Evolutionary conservation across 1,284 basidiomycete species (phyloP), one percentile per base, ranked within the genome.

Genomic region (Porogramme epimiltina): DNA sequence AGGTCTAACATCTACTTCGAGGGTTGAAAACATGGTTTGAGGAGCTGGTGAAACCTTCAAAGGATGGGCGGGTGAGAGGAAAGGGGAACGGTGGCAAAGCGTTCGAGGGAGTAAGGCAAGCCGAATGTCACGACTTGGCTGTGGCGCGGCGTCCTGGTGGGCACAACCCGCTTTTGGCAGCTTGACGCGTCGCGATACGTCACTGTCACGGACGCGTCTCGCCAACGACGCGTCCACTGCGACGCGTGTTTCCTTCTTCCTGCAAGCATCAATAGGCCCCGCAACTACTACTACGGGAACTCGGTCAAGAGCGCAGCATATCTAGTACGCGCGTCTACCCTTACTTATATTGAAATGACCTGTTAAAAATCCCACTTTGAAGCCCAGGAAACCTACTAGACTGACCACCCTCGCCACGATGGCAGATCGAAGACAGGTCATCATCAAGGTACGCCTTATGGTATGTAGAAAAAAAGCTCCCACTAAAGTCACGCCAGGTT

Each of bases 1-100:
- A 25, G 92, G 92, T 55, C 82, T 72, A 52, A 94, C 75, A 59
- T 93, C 89, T 59, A 90, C 76, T 55, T 91, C 86, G 41, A 89
- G 73, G 13, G 80, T 75, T 33, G 86, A 81, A 58, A 81, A 80
- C 85, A 89, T 87, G 5, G 34, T 25, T 22, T n/a, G 34, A 19
- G 16, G 26, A n/a, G n/a, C n/a, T n/a, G n/a, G n/a, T n/a, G n/a
- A n/a, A n/a, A n/a, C n/a, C n/a, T n/a, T n/a, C n/a, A n/a, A n/a
- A n/a, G n/a, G n/a, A n/a, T 10, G 28, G 8, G 28, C 28, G 28
- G 8, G 28, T 15, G 28, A 20, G 22, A 20, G 37, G 44, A 20
- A 15, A 18, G 11, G 13, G 34, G 23, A 18, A 26, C 8, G 36
- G 44, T 34, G 22, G 22, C 33, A 22, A 37, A 37, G 28, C 28